Percentiles rank a stretch among this genome's conserved stretches.
These are phyloP conservation scores for Sphagnum fallax DNA, from an alignment of 228 moss, liverwort and hornwort species.

Conservation along the genomic window DNA sequence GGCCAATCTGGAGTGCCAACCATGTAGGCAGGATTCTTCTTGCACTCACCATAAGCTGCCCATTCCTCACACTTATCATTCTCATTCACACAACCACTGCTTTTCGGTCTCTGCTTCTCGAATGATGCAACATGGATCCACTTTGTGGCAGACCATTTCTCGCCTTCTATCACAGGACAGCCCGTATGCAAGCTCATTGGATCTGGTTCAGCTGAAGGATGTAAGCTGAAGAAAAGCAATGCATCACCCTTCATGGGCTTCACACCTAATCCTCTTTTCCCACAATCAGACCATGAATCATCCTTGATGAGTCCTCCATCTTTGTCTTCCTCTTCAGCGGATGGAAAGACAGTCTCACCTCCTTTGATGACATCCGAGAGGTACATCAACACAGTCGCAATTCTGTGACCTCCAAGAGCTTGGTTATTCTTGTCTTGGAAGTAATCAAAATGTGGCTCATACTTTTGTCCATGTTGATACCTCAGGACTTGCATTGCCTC, in stretches of 20 bases:
- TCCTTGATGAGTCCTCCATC: conserved; percentile 35
- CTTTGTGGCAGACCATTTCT: conserved; percentile 65
- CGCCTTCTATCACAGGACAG: conserved; percentile 54
- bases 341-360: conserved; percentile 50
- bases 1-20: conserved; percentile 26
- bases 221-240: conserved; percentile 47
- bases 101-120: conserved; percentile 9
- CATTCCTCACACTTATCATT: conserved; percentile 36
- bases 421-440: conserved; percentile 53
- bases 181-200: conserved; percentile 42
- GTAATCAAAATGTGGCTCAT: conserved; percentile 55
- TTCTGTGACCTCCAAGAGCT: conserved; percentile 41
- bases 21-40: conserved; percentile 48
- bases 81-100: conserved; percentile 32
- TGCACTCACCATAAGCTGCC: conserved; percentile 57
- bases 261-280: conserved; percentile 44
- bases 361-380: conserved; percentile 50
- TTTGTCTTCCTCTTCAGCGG: conserved; percentile 49
- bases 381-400: conserved; percentile 56
- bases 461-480: conserved; percentile 48
- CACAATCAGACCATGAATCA: conserved; percentile 56
- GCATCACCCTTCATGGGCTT: conserved; percentile 54
- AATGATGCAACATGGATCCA: conserved; percentile 59
- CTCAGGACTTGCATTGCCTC: conserved; percentile 54
- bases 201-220: conserved; percentile 29